These are phyloP conservation scores for Penicillium digitatum DNA, from an alignment of 2,329 filamentous ascomycete species.

Conservation along the genomic window DNA sequence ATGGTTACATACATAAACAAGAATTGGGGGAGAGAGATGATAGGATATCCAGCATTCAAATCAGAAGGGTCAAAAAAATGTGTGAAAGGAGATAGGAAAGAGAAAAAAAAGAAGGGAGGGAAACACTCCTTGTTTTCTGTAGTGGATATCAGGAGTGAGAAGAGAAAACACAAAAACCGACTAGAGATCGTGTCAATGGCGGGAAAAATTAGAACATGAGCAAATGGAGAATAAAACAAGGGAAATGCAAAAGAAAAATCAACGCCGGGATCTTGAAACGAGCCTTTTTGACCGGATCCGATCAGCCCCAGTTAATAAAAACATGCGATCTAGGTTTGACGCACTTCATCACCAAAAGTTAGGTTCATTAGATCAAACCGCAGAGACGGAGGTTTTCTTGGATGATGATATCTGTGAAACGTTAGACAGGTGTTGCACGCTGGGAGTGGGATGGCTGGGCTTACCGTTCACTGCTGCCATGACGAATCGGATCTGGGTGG, in stretches of 20 bases:
- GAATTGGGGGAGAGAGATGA: slow-evolving; percentile 30
- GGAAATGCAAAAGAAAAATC: slow-evolving; percentile 10
- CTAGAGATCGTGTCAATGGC: slow-evolving; percentile 30
- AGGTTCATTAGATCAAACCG: slow-evolving; percentile 76
- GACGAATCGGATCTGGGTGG: slow-evolving; percentile 97
- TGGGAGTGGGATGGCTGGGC: slow-evolving; percentile 27
- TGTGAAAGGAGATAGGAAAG: slow-evolving; percentile 27
- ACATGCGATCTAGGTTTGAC: slow-evolving; percentile 34
- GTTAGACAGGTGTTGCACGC: not conserved
- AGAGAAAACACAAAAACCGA: slow-evolving; percentile 22
- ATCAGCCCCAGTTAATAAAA: slow-evolving; percentile 29
- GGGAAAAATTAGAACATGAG: slow-evolving; percentile 30
- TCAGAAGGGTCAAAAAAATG: slow-evolving; percentile 23
- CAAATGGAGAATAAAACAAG: slow-evolving; percentile 24
- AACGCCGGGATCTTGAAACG: slow-evolving; percentile 26
- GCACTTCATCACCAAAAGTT: slow-evolving; percentile 26
- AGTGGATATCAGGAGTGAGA: slow-evolving; percentile 25
- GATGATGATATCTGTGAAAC: slow-evolving; percentile 88
- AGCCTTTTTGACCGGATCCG: slow-evolving; percentile 25
- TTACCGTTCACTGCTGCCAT: slow-evolving; percentile 98
- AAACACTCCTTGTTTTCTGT: slow-evolving; percentile 21
- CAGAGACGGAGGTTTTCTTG: slow-evolving; percentile 97
- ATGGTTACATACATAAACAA: slow-evolving; percentile 34
- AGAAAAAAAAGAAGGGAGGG: slow-evolving; percentile 25
- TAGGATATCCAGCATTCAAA: slow-evolving; percentile 40